Conservation (phyloP, 345 rosid species). For the Murraya paniculata region DNA sequence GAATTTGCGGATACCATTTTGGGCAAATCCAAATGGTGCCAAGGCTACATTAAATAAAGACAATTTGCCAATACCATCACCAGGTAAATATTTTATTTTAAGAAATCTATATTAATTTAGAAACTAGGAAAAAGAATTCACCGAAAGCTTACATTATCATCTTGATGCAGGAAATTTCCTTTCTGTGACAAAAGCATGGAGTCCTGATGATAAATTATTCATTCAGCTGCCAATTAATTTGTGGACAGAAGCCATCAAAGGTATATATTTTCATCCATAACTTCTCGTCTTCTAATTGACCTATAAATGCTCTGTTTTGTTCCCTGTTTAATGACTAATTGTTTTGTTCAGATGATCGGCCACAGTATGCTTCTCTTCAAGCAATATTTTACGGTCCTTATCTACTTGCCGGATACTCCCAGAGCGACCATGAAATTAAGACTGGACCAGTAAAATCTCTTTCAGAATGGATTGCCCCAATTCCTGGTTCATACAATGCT, state of each 20-base stretch:
- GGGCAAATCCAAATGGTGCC: constrained; percentile 36
- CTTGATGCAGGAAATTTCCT: constrained; percentile 59
- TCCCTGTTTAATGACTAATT: background rate
- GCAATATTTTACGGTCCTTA: constrained; percentile 51
- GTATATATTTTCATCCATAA: constrained; percentile 27
- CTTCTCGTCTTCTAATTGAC: no score
- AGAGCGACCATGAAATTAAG: constrained; percentile 40
- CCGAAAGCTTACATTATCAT: background rate
- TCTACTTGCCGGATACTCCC: constrained; percentile 43
- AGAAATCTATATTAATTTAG: no score
- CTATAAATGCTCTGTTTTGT: background rate
- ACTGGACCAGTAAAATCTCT: constrained; percentile 17
- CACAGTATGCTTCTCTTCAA: constrained; percentile 37
- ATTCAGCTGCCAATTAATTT: constrained; percentile 58
- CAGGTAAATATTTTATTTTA: constrained; percentile 23
- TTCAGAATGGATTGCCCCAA: constrained; percentile 37
- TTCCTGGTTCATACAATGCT: constrained; percentile 29
- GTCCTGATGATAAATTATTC: constrained; percentile 46
- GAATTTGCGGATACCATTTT: constrained; percentile 44
- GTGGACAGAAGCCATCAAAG: constrained; percentile 72
- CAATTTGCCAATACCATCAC: constrained; percentile 27
- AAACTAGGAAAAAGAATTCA: no score
- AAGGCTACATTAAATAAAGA: constrained; percentile 35
- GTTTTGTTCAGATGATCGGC: constrained; percentile 35
- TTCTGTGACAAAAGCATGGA: constrained; percentile 53